Percentiles rank a stretch among this genome's conserved stretches.
phyloP scores from a whole-genome alignment of 768 basidiomycete genomes.

The Butyriboletus loyo region DNA sequence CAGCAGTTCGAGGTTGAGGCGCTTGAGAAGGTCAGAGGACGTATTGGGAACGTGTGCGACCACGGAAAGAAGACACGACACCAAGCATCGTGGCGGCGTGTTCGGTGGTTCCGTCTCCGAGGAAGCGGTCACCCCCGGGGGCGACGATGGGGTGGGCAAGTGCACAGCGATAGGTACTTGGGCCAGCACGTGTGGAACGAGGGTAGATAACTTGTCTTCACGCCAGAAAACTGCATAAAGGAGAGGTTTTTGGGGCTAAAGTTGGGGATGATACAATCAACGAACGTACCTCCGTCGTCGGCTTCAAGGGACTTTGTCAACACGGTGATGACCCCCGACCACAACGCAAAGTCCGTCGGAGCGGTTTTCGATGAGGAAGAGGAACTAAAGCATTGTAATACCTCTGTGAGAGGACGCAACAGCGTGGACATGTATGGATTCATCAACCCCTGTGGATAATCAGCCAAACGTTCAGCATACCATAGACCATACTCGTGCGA shows the following conservation, averaged over 20 bases:
- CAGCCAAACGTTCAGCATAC: neutral
- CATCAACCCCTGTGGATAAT: conserved; percentile 63
- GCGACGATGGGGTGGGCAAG: conserved; percentile 13
- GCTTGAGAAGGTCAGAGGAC: conserved; percentile 54
- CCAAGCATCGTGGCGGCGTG: conserved; percentile 10
- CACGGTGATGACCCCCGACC: conserved; percentile 59
- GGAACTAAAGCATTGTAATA: conserved; percentile 50
- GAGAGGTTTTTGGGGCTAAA: neutral
- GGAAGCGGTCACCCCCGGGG: neutral
- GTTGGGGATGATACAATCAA: neutral
- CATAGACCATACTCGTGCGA: neutral
- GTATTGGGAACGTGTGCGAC: conserved; percentile 13
- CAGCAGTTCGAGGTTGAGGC: conserved; percentile 76
- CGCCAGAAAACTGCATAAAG: conserved; percentile 76
- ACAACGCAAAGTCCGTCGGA: conserved; percentile 45
- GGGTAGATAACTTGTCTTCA: conserved; percentile 68
- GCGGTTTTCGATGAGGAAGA: conserved; percentile 22
- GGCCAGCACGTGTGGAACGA: conserved; percentile 55
- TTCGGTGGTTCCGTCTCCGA: neutral
- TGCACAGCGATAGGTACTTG: conserved; percentile 58
- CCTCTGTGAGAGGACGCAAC: conserved; percentile 60
- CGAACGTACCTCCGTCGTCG: conserved; percentile 76
- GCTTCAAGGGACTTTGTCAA: conserved; percentile 67
- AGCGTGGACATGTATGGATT: conserved; percentile 87
- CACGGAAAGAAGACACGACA: conserved; percentile 19